A percentile compares a stretch with the other conserved stretches of the same genome.
These are phyloP conservation scores for Fonsecaea erecta DNA, from an alignment of 2,329 filamentous ascomycete species.

Conservation along the genomic window DNA sequence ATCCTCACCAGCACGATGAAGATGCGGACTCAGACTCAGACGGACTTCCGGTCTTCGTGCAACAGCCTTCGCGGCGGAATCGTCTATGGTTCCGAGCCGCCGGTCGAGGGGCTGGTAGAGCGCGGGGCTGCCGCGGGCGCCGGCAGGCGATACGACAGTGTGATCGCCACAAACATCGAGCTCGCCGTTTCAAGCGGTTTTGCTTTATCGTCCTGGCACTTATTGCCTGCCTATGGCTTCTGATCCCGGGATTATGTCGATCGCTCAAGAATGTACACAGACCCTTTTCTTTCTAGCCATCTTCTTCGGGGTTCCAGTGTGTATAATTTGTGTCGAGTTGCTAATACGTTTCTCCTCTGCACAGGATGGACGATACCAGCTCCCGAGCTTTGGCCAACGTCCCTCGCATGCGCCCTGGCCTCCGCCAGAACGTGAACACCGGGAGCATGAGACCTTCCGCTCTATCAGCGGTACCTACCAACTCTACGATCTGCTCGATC, in stretches of 20 bases:
- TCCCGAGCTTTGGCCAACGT: constrained; percentile 20
- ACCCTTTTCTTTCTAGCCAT: constrained; percentile 5
- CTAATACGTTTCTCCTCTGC: constrained; percentile 7
- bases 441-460: constrained; percentile 32
- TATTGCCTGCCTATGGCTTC: constrained; percentile 29
- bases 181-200: constrained; percentile 25
- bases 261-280: constrained; percentile 29
- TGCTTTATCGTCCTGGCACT: constrained; percentile 29
- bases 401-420: constrained; percentile 19
- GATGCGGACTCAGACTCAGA: constrained; percentile 12
- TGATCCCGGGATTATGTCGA: constrained; percentile 32
- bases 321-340: not conserved
- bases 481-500: constrained; percentile 42
- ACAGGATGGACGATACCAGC: constrained; percentile 22
- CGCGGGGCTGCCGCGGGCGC: constrained; percentile 23
- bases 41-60: constrained; percentile 2
- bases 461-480: constrained; percentile 41
- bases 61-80: not conserved
- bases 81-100: constrained; percentile 17
- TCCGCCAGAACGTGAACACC: constrained; percentile 28
- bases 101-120: not conserved
- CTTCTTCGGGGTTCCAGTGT: not conserved
- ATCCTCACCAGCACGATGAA: constrained; percentile 9
- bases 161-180: constrained; percentile 20
- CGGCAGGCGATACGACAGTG: constrained; percentile 6